These are phyloP conservation scores for Tylopilus rubrobrunneus DNA, from an alignment of 768 basidiomycete species.

Conservation along the genomic window DNA sequence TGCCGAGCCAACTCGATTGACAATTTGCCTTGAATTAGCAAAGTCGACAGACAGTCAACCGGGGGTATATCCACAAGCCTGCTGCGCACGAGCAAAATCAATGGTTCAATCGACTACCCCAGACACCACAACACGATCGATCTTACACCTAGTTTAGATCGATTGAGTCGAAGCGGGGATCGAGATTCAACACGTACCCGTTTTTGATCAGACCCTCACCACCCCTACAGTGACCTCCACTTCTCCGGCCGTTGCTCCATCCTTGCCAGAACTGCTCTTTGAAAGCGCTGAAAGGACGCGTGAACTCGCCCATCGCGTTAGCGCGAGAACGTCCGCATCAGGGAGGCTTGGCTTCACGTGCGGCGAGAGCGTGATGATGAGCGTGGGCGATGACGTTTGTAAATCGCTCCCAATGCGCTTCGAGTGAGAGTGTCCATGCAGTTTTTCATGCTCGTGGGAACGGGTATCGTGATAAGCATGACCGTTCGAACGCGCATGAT, in stretches of 20 bases:
- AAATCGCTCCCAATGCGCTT: background rate
- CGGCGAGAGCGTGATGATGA: constrained; percentile 77
- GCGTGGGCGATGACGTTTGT: constrained; percentile 30
- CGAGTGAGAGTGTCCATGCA: background rate
- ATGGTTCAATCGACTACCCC: constrained; percentile 6
- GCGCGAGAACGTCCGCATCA: constrained; percentile 65
- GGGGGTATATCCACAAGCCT: constrained; percentile 13
- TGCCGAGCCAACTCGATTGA: constrained; percentile 1
- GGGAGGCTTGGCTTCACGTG: constrained; percentile 65
- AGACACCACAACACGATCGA: background rate
- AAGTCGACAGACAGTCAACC: background rate
- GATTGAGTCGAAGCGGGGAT: background rate
- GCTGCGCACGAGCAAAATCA: constrained; percentile 6
- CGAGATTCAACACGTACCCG: background rate
- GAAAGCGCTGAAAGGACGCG: constrained; percentile 53
- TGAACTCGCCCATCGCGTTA: constrained; percentile 79
- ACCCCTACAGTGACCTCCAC: constrained; percentile 75
- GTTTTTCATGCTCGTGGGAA: constrained; percentile 4
- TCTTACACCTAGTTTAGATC: background rate
- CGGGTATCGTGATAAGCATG: constrained; percentile 6
- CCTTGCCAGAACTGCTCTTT: constrained; percentile 27
- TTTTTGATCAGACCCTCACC: constrained; percentile 48
- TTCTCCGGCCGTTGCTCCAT: constrained; percentile 30
- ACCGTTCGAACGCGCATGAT: constrained; percentile 6
- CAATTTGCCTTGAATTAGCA: constrained; percentile 9